These are phyloP conservation scores for Eleusine coracana DNA, from an alignment of 176 grass and related monocot species.

Conservation along the genomic window DNA sequence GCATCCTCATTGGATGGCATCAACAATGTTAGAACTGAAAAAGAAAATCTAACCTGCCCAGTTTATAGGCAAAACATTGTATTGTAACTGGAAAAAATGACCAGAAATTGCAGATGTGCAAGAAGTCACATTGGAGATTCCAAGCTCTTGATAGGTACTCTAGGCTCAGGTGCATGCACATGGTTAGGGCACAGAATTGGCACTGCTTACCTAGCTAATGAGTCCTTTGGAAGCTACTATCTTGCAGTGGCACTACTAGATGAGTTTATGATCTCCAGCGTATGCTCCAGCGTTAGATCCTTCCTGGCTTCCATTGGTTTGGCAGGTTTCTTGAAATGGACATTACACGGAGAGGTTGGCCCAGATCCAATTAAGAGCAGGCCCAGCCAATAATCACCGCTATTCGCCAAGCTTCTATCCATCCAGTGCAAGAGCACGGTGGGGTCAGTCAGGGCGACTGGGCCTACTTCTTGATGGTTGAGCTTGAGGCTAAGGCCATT, in stretches of 20 bases:
- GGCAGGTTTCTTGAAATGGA: slow-evolving; percentile 48
- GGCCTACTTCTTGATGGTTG: slow-evolving; percentile 22
- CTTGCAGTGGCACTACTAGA: background rate
- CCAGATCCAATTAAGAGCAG: slow-evolving; percentile 38
- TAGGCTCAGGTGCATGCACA: slow-evolving; percentile 46
- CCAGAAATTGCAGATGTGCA: background rate
- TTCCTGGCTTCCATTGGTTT: slow-evolving; percentile 29
- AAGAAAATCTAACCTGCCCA: background rate
- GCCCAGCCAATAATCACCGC: slow-evolving; percentile 42
- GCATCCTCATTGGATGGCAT: slow-evolving; percentile 32
- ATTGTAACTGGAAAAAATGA: background rate
- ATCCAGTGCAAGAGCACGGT: background rate
- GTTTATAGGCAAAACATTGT: background rate
- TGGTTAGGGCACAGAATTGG: slow-evolving; percentile 36
- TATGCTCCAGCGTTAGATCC: slow-evolving; percentile 11
- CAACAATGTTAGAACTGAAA: background rate
- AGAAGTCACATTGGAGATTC: background rate
- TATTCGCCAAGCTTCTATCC: background rate
- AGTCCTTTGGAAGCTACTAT: slow-evolving; percentile 37
- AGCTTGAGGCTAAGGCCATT: background rate
- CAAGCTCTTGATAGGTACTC: slow-evolving; percentile 2
- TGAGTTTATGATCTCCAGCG: background rate
- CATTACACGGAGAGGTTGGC: slow-evolving; percentile 31
- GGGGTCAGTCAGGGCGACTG: slow-evolving; percentile 25
- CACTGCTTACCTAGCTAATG: slow-evolving; percentile 33